Base-by-base conservation (phyloP, 164 flowering plant species). In the Berberis vulgaris region DNA sequence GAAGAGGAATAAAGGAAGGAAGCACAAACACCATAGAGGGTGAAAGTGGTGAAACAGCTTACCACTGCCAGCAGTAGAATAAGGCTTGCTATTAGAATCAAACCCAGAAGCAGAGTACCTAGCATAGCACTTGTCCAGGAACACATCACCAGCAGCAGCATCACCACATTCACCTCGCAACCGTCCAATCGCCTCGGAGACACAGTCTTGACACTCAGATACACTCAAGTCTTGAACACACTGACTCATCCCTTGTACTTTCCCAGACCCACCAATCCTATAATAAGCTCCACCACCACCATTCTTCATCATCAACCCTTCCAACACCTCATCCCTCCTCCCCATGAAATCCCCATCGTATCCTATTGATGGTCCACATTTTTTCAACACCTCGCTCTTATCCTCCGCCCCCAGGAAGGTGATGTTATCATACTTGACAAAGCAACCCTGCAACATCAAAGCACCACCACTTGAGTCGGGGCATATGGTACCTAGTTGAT, bases 111-210 rank as follows among this genome's bases (percentile, higher is more conserved):
- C 59, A 1, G 86, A 69, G 67, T 76, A 88, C 77, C 93, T 74
- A 1, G 83, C 95, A 54, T 94, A 91, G 50, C 98, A 94, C 78
- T 94, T 94, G 6, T 68, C 95, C 71, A 94, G 78, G 67, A 77
- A 94, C 84, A 88, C 76, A 62, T 88, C 96, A 1, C 95, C 98
- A 45, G 69, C 86, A 5, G 56, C 71, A 1, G 82, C 82, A 59
- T 68, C 66, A 2, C 81, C 90, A 65, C 98, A 94, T 7, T 80
- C 86, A 12, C 69, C 71, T 67, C 77, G 84, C 69, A 94, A 54
- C 75, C 77, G 73, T 73, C 75, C 73, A 56, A 89, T 76, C 1
- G 97, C 96, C 69, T 80, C 79, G 52, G 76, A 38, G 38, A 84
- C 26, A 65, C 98, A 94, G 59, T 85, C 93, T 61, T 84, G 85